A percentile compares a stretch with the other conserved stretches of the same genome.
phyloP scores from a whole-genome alignment of 2,329 filamentous ascomycete genomes.

The Claviceps paspali region DNA sequence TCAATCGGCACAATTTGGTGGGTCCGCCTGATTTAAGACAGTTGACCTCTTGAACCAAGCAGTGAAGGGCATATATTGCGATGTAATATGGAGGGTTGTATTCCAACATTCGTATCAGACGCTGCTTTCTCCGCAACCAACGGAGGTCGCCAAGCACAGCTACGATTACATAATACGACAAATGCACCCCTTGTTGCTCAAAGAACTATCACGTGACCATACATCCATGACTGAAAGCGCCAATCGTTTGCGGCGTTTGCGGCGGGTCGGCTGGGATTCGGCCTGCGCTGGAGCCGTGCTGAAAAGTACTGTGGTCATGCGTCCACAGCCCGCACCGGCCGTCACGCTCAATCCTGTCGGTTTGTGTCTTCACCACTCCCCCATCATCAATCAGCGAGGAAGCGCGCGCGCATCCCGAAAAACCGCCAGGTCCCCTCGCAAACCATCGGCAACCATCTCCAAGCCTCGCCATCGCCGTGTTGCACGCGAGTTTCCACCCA shows the following conservation, averaged over 20 bases:
- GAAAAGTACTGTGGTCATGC: slow-evolving; percentile 25
- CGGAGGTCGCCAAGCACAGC: too few species aligned
- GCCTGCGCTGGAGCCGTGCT: slow-evolving; percentile 23
- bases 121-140: too few species aligned
- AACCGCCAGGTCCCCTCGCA: slow-evolving; percentile 43
- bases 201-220: too few species aligned
- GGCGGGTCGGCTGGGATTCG: slow-evolving; percentile 13
- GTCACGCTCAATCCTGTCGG: slow-evolving; percentile 34
- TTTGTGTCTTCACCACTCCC: slow-evolving; percentile 37
- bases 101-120: too few species aligned
- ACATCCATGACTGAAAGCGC: too few species aligned
- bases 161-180: not conserved
- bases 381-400: slow-evolving; percentile 32
- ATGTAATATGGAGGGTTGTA: too few species aligned
- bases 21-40: too few species aligned
- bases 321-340: slow-evolving; percentile 27
- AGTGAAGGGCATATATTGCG: too few species aligned
- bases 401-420: slow-evolving; percentile 42
- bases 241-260: slow-evolving; percentile 5
- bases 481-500: slow-evolving; percentile 39
- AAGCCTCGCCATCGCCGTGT: slow-evolving; percentile 35
- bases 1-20: too few species aligned
- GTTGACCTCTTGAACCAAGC: too few species aligned
- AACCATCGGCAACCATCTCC: slow-evolving; percentile 43
- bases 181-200: too few species aligned